These are phyloP conservation scores for Nemania diffusa DNA, from an alignment of 2,329 filamentous ascomycete genomes.

Conservation along the genomic window DNA sequence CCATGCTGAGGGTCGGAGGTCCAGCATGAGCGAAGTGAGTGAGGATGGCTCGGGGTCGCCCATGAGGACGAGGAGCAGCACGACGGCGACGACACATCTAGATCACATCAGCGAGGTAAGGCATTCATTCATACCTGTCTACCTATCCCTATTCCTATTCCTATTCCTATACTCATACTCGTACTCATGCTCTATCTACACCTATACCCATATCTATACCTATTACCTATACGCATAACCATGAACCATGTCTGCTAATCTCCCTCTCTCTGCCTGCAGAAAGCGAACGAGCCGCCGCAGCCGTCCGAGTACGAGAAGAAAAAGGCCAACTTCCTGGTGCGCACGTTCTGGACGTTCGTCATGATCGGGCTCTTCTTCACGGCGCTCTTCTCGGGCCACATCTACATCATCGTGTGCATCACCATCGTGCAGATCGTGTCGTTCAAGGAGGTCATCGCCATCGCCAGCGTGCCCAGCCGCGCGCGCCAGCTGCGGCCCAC, in stretches of 20 bases:
- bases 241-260: neutral
- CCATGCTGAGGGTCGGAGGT: constrained; percentile 67
- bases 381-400: constrained; percentile 93
- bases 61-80: constrained; percentile 44
- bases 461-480: constrained; percentile 91
- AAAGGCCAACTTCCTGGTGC: constrained; percentile 95
- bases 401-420: constrained; percentile 94
- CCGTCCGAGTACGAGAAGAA: constrained; percentile 93
- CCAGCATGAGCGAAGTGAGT: constrained; percentile 77
- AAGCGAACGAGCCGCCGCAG: constrained; percentile 54
- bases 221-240: no score
- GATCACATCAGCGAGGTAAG: constrained; percentile 54
- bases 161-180: no score
- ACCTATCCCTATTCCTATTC: no score
- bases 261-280: constrained; percentile 49
- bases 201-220: neutral
- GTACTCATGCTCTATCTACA: no score
- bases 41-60: constrained; percentile 62
- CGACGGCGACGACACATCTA: constrained; percentile 46
- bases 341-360: constrained; percentile 96
- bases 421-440: constrained; percentile 95
- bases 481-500: constrained; percentile 92
- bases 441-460: constrained; percentile 99
- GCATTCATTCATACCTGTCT: no score
- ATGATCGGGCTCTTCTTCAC: constrained; percentile 96